phyloP scores from a whole-genome alignment of 2,329 filamentous ascomycete genomes.

The Capronia coronata region DNA sequence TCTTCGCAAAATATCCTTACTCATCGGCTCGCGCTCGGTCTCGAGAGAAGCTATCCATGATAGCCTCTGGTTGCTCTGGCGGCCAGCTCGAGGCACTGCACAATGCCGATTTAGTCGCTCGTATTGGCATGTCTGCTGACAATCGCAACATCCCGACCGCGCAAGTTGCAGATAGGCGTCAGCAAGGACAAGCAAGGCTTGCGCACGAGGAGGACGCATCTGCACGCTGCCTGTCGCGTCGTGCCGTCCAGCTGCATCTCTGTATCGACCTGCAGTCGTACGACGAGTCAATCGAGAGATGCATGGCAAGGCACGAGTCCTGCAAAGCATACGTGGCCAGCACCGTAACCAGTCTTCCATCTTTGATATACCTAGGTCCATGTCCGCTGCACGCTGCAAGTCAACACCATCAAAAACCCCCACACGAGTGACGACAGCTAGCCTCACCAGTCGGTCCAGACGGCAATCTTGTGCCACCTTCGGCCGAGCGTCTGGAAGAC shows the following conservation, averaged over 20 bases:
- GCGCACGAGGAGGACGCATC: slow-evolving; percentile 6
- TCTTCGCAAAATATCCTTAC: slow-evolving; percentile 4
- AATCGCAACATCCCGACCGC: background rate
- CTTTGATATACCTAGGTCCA: too few relatives aligned
- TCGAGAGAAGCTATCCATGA: background rate
- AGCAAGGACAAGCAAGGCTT: slow-evolving; percentile 3
- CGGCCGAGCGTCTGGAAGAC: background rate
- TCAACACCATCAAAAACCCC: slow-evolving; percentile 8
- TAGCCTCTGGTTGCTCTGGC: slow-evolving; percentile 3
- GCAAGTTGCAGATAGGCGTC: slow-evolving; percentile 9
- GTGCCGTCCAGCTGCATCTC: slow-evolving; percentile 21
- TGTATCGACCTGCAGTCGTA: too few relatives aligned
- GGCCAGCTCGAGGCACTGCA: slow-evolving; percentile 12
- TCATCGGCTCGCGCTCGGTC: background rate
- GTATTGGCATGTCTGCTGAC: slow-evolving; percentile 15
- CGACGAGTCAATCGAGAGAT: background rate
- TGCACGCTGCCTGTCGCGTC: slow-evolving; percentile 20
- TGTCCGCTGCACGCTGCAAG: slow-evolving; percentile 16
- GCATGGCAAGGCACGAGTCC: slow-evolving; percentile 4
- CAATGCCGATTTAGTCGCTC: slow-evolving; percentile 8
- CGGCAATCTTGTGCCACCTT: slow-evolving; percentile 15
- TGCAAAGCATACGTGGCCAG: slow-evolving; percentile 19
- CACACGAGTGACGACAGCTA: slow-evolving; percentile 9
- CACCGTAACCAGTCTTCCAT: slow-evolving; percentile 15
- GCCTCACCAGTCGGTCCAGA: slow-evolving; percentile 8